These are phyloP conservation scores for Xerocomellus intermedius DNA, from an alignment of 768 basidiomycete genomes.

Conservation along the genomic window DNA sequence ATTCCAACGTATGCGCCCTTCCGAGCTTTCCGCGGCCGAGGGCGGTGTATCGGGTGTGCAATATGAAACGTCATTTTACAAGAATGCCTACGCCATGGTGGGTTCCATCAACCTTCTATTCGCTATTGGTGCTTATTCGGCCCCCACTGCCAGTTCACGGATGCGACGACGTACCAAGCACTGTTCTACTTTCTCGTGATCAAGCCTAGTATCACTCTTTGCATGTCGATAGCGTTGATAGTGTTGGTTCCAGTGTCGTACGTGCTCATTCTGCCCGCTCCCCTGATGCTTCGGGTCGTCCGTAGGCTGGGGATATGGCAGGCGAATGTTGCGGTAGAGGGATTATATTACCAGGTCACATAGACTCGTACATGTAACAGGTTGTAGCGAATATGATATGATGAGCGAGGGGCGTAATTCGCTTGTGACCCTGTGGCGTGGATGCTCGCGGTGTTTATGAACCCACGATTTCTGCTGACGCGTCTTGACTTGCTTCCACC, in stretches of 20 bases:
- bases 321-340: conserved; percentile 79
- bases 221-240: conserved; percentile 55
- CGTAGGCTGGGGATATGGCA: conserved; percentile 77
- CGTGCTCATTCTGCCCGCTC: conserved; percentile 63
- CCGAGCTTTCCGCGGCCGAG: conserved; percentile 51
- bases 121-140: conserved; percentile 5
- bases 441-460: conserved; percentile 21
- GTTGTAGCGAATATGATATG: not conserved
- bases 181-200: conserved; percentile 88
- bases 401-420: not conserved
- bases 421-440: conserved; percentile 33
- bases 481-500: conserved; percentile 37
- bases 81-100: conserved; percentile 80
- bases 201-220: conserved; percentile 76
- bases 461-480: conserved; percentile 34
- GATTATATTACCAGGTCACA: conserved; percentile 45
- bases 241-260: conserved; percentile 57
- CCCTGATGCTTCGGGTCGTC: conserved; percentile 61
- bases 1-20: conserved; percentile 61
- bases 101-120: conserved; percentile 19
- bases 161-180: conserved; percentile 79
- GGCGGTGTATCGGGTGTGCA: conserved; percentile 38
- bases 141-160: conserved; percentile 57
- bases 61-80: conserved; percentile 73
- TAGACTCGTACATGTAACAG: conserved; percentile 1